Evolutionary conservation across 2,329 filamentous ascomycete species (phyloP).

Genomic region (Lasiodiplodia theobromae): DNA sequence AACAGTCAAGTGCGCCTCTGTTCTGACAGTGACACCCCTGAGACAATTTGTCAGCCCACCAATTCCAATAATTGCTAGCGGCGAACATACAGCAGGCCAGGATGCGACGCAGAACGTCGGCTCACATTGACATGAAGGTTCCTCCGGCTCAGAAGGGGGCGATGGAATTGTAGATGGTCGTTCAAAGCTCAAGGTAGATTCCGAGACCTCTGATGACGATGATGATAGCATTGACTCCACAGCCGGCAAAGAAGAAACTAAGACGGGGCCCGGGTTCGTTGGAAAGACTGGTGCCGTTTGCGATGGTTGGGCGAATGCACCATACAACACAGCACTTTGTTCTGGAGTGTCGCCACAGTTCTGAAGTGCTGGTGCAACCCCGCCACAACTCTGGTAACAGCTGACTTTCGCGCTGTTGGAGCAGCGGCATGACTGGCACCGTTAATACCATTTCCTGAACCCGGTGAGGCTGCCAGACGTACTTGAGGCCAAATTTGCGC

Average conservation of each 20-base stretch:
- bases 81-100: neutral
- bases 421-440: slow-evolving; percentile 6
- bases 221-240: neutral
- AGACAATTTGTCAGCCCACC: neutral
- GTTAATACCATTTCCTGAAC: neutral
- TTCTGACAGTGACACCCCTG: slow-evolving; percentile 8
- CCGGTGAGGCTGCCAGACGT: neutral
- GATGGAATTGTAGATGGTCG: neutral
- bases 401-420: neutral
- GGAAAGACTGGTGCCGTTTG: neutral
- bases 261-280: neutral
- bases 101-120: neutral
- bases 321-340: slow-evolving; percentile 5
- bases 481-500: slow-evolving; percentile 15
- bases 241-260: neutral
- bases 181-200: slow-evolving; percentile 3
- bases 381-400: slow-evolving; percentile 9
- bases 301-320: neutral
- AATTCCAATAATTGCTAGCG: neutral
- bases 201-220: neutral
- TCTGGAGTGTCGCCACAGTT: slow-evolving; percentile 4
- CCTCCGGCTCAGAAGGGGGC: neutral
- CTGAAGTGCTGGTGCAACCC: neutral
- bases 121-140: neutral
- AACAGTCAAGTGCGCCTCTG: slow-evolving; percentile 10